Percentiles rank a stretch among this genome's conserved stretches.
These are phyloP conservation scores for Eremomyces bilateralis DNA, from an alignment of 495 filamentous ascomycete species.

Conservation along the genomic window DNA sequence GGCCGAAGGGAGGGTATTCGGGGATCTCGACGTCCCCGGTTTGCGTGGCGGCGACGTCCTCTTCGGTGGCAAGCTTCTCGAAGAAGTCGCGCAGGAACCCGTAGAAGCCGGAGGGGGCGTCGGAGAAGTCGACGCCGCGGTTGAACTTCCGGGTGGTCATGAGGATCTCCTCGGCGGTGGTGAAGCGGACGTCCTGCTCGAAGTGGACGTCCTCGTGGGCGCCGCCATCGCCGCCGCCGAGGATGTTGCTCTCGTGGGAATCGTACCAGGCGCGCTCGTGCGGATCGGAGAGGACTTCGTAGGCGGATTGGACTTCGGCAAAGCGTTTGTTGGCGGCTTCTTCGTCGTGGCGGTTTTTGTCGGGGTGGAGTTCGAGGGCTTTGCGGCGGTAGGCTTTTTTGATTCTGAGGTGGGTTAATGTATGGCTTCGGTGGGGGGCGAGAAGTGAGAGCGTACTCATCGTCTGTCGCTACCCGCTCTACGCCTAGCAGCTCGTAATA, in stretches of 20 bases:
- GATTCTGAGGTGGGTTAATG: constrained; percentile 33
- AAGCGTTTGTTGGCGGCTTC: constrained; percentile 68
- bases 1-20: constrained; percentile 66
- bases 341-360: constrained; percentile 75
- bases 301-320: constrained; percentile 77
- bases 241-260: constrained; percentile 67
- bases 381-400: constrained; percentile 82
- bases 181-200: constrained; percentile 42
- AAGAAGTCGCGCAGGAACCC: constrained; percentile 54
- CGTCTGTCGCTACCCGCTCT: constrained; percentile 46
- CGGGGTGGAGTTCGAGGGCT: constrained; percentile 83
- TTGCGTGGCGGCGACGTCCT: constrained; percentile 48
- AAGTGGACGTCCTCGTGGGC: constrained; percentile 25
- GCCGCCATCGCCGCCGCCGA: constrained; percentile 30
- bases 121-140: constrained; percentile 51
- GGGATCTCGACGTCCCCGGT: constrained; percentile 28
- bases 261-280: constrained; percentile 98
- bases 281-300: constrained; percentile 84
- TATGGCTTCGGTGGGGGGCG: background rate
- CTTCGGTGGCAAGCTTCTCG: constrained; percentile 58
- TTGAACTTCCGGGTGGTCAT: constrained; percentile 54
- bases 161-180: constrained; percentile 55
- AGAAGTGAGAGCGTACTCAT: constrained; percentile 41
- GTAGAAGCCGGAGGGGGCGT: constrained; percentile 64
- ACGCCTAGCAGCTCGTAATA: constrained; percentile 83